These are phyloP conservation scores for Penicillium salamii DNA, from an alignment of 495 filamentous ascomycete genomes.

Conservation along the genomic window DNA sequence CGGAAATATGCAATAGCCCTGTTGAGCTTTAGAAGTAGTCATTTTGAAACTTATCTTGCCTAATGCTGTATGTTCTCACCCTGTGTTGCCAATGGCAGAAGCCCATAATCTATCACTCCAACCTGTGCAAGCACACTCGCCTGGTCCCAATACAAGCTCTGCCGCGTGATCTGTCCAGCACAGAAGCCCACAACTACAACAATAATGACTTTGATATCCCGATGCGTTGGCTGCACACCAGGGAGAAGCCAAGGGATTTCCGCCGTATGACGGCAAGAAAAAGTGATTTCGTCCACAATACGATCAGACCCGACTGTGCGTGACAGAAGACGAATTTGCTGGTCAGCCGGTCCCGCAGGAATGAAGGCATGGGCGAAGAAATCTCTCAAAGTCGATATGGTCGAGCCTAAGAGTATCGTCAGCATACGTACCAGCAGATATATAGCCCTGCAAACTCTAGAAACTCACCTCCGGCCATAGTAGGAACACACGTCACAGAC, in stretches of 20 bases:
- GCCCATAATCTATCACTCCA: constrained; percentile 63
- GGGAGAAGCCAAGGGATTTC: constrained; percentile 78
- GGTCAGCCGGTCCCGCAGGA: constrained; percentile 61
- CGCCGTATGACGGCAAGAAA: constrained; percentile 65
- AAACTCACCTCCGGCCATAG: constrained; percentile 43
- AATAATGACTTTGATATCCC: constrained; percentile 62
- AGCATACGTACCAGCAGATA: neutral
- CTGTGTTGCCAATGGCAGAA: constrained; percentile 38
- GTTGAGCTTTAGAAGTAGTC: no score
- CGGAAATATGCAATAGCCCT: no score
- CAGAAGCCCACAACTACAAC: constrained; percentile 70
- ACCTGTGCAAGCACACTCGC: constrained; percentile 73
- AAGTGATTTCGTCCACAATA: constrained; percentile 55
- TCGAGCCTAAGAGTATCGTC: constrained; percentile 15
- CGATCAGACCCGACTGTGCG: constrained; percentile 61
- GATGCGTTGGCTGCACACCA: constrained; percentile 65
- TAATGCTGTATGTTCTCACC: no score
- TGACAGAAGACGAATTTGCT: constrained; percentile 64
- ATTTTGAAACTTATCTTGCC: no score
- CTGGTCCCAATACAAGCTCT: constrained; percentile 86
- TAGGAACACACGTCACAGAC: constrained; percentile 29
- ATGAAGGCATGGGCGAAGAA: constrained; percentile 76
- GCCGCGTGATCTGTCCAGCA: constrained; percentile 69
- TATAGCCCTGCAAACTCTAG: neutral
- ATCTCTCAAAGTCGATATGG: constrained; percentile 36